Percentiles rank a stretch among this genome's conserved stretches.
phyloP scores from a whole-genome alignment of 2,329 filamentous ascomycete genomes.

The Colletotrichum aenigma region DNA sequence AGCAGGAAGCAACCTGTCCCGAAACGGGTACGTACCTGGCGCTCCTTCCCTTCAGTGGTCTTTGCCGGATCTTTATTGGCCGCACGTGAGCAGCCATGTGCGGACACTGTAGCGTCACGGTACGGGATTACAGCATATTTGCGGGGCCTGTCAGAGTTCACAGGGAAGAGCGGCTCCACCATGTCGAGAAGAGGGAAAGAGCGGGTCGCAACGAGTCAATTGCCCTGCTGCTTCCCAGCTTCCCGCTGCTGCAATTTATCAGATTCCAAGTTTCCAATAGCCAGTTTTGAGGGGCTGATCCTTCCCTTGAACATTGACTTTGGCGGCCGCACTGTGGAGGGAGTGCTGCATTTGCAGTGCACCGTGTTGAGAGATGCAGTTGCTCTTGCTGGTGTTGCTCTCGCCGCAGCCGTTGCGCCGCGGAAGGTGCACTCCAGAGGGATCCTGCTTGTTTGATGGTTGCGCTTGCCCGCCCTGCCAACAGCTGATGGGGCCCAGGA shows the following conservation, averaged over 20 bases:
- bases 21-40: neutral
- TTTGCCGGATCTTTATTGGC: neutral
- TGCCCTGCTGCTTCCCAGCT: neutral
- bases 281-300: neutral
- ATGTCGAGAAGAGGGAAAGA: slow-evolving; percentile 1
- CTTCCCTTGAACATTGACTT: neutral
- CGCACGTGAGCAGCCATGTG: neutral
- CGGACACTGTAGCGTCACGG: neutral
- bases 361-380: neutral
- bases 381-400: neutral
- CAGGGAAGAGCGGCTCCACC: neutral
- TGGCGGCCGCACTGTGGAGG: neutral
- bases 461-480: neutral
- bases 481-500: neutral
- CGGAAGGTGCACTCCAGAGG: neutral
- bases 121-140: neutral
- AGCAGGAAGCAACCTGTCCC: neutral
- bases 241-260: neutral
- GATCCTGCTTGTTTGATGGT: neutral
- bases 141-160: neutral
- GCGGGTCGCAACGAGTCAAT: slow-evolving; percentile 7
- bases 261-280: slow-evolving; percentile 1
- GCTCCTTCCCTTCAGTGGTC: neutral
- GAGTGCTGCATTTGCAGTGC: neutral
- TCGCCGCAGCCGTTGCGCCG: neutral